These are phyloP conservation scores for Pontederia crassipes DNA, from an alignment of 176 grass and related monocot species.

Conservation along the genomic window DNA sequence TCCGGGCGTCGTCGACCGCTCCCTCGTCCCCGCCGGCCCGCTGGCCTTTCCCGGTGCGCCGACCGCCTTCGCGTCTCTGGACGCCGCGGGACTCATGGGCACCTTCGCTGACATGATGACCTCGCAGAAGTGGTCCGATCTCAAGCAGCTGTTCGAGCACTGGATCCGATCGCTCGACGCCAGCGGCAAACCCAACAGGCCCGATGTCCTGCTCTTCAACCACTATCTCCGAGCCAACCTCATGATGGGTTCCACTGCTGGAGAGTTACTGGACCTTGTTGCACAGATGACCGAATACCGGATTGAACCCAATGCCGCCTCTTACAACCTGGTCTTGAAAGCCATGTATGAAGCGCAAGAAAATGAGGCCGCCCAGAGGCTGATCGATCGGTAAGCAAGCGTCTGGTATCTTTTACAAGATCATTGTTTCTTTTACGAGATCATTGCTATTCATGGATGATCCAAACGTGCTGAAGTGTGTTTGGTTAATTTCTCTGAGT, in stretches of 20 bases:
- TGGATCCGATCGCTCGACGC: constrained; percentile 71
- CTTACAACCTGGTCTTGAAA: constrained; percentile 66
- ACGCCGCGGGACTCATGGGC: constrained; percentile 44
- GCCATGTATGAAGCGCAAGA: constrained; percentile 23
- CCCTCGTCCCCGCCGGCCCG: constrained; percentile 22
- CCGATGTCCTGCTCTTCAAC: constrained; percentile 82
- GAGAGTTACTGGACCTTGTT: constrained; percentile 58
- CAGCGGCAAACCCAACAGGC: constrained; percentile 66
- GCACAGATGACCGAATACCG: constrained; percentile 66
- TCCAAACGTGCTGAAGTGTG: too few relatives aligned
- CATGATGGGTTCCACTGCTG: constrained; percentile 36
- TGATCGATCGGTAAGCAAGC: constrained; percentile 9
- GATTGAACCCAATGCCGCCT: constrained; percentile 57
- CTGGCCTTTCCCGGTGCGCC: constrained; percentile 18
- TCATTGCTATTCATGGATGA: too few relatives aligned
- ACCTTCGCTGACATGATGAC: constrained; percentile 51
- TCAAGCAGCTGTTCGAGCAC: constrained; percentile 55
- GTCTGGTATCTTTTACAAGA: too few relatives aligned
- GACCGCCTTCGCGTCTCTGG: constrained; percentile 17
- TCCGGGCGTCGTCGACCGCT: constrained; percentile 17
- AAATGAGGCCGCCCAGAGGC: constrained; percentile 7
- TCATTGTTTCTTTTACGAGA: too few relatives aligned
- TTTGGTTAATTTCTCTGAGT: too few relatives aligned
- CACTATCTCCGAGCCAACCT: constrained; percentile 64
- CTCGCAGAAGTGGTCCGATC: constrained; percentile 54